Evolutionary conservation across 2,329 filamentous ascomycete species (phyloP).

Genomic region (Plenodomus lindquistii): DNA sequence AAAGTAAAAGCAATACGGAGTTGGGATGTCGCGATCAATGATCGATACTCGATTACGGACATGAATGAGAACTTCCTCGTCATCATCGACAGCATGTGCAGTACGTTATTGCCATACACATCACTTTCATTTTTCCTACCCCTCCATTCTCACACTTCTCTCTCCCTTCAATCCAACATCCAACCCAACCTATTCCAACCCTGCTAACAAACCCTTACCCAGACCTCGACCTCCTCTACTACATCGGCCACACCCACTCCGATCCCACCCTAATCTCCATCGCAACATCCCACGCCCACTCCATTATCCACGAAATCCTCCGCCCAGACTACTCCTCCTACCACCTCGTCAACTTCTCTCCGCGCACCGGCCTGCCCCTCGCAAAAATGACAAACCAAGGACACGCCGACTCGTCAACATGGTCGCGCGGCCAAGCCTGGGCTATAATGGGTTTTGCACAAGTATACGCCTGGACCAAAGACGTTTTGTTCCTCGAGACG

Average conservation of each 20-base stretch:
- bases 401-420: slow-evolving; percentile 49
- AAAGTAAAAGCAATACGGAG: slow-evolving; percentile 52
- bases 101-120: slow-evolving; percentile 21
- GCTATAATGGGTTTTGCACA: slow-evolving; percentile 54
- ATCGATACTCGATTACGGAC: slow-evolving; percentile 43
- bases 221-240: slow-evolving; percentile 48
- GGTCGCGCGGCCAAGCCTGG: slow-evolving; percentile 57
- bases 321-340: slow-evolving; percentile 42
- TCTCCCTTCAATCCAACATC: neutral
- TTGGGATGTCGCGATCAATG: slow-evolving; percentile 51
- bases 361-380: slow-evolving; percentile 49
- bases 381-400: slow-evolving; percentile 56
- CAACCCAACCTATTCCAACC: neutral
- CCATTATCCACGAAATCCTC: slow-evolving; percentile 42
- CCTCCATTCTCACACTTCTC: neutral
- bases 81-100: slow-evolving; percentile 52
- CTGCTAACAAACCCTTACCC: neutral
- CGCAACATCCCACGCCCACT: slow-evolving; percentile 46
- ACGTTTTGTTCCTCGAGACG: slow-evolving; percentile 49
- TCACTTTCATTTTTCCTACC: no score
- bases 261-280: slow-evolving; percentile 39
- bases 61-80: slow-evolving; percentile 45
- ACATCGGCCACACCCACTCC: slow-evolving; percentile 35
- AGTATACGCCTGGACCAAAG: slow-evolving; percentile 53
- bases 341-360: slow-evolving; percentile 54